Percentiles rank a stretch among this genome's conserved stretches.
These are phyloP conservation scores for Ambrosiella cleistominuta DNA, from an alignment of 2,329 filamentous ascomycete genomes.

Conservation along the genomic window DNA sequence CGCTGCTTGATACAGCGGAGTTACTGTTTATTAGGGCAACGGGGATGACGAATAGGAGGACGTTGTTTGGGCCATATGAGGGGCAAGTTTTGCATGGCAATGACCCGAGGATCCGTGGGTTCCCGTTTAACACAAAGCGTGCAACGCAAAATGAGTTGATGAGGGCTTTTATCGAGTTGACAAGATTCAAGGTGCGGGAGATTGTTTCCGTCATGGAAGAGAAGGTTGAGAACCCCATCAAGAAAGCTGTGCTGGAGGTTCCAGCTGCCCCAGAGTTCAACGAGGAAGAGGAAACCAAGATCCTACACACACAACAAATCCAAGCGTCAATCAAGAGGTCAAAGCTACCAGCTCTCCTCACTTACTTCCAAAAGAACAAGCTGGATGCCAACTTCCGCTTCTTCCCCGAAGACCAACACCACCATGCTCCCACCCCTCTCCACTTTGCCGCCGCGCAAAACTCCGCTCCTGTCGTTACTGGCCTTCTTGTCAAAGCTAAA, in stretches of 20 bases:
- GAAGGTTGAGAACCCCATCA: conserved; percentile 22
- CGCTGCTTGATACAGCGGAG: conserved; percentile 66
- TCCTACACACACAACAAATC: conserved; percentile 75
- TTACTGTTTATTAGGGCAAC: conserved; percentile 80
- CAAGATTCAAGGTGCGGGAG: conserved; percentile 67
- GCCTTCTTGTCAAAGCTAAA: conserved; percentile 55
- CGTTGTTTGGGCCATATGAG: conserved; percentile 81
- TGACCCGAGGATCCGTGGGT: conserved; percentile 65
- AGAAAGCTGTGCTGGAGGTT: conserved; percentile 26
- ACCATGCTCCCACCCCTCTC: conserved; percentile 67
- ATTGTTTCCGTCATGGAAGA: conserved; percentile 49
- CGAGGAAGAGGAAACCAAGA: conserved; percentile 67
- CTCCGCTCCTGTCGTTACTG: conserved; percentile 56
- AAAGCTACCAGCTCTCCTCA: conserved; percentile 70
- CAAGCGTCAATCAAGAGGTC: conserved; percentile 76
- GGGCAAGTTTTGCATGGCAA: conserved; percentile 65
- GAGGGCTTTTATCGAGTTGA: conserved; percentile 86
- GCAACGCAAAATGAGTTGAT: conserved; percentile 91
- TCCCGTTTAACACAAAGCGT: conserved; percentile 82
- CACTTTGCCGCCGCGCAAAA: conserved; percentile 76
- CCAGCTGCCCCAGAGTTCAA: conserved; percentile 46
- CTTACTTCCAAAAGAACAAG: conserved; percentile 63
- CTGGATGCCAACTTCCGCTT: conserved; percentile 60
- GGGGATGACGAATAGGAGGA: conserved; percentile 68
- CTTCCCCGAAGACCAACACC: conserved; percentile 50